Evolutionary conservation across 805 yeast genomes (phyloP).

Genomic region (Blastobotrys attinorum): DNA sequence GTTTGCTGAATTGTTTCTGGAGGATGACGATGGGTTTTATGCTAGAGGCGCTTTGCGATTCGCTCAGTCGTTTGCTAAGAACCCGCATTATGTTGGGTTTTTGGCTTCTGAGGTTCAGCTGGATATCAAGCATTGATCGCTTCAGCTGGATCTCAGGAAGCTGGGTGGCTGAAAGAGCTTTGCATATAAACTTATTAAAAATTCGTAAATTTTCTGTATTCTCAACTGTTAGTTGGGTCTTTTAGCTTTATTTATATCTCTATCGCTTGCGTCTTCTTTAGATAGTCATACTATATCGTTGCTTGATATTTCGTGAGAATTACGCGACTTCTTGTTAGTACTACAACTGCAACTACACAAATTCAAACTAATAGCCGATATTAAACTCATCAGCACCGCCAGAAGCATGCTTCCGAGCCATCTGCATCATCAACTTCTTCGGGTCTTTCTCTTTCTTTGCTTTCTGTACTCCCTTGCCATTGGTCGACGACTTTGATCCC

Average conservation of each 20-base stretch:
- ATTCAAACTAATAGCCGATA: conserved; percentile 28
- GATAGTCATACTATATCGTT: no score
- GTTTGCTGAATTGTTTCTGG: conserved; percentile 9
- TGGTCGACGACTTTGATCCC: conserved; percentile 10
- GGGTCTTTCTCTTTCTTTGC: conserved; percentile 36
- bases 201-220: no score
- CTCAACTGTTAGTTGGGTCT: no score
- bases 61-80: conserved; percentile 2
- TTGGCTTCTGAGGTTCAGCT: not conserved
- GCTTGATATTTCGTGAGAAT: no score
- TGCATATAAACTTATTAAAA: no score
- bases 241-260: no score
- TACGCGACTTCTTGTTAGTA: no score
- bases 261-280: no score
- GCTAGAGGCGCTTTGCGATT: conserved; percentile 11
- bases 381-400: conserved; percentile 70
- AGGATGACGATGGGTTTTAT: conserved; percentile 6
- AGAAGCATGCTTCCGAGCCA: conserved; percentile 52
- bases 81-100: not conserved
- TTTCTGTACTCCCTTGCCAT: not conserved
- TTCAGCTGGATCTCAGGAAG: not conserved
- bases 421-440: conserved; percentile 59
- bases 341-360: no score
- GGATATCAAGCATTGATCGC: not conserved
- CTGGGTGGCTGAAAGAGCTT: no score